Evolutionary conservation across 805 yeast species (phyloP).

Genomic region (Candida argentea): DNA sequence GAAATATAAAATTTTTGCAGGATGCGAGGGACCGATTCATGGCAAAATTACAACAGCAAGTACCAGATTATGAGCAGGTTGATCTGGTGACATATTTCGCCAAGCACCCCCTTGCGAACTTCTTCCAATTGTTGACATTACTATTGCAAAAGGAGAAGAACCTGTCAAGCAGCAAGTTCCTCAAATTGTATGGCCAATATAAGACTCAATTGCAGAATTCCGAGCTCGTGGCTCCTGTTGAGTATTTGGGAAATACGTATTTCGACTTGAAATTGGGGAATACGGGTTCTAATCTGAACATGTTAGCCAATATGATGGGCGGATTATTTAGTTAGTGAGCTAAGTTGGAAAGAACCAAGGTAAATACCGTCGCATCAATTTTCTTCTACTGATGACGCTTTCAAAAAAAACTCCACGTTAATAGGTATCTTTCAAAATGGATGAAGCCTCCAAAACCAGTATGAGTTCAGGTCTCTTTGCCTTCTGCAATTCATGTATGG

Average conservation of each 20-base stretch:
- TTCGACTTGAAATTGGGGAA: constrained; percentile 45
- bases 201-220: constrained; percentile 19
- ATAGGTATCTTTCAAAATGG: constrained; percentile 30
- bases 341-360: not conserved
- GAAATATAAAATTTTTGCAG: constrained; percentile 52
- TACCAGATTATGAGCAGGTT: constrained; percentile 5
- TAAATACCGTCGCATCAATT: no score
- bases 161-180: constrained; percentile 33
- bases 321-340: constrained; percentile 21
- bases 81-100: constrained; percentile 25
- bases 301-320: constrained; percentile 58
- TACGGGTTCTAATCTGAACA: constrained; percentile 28
- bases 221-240: constrained; percentile 37
- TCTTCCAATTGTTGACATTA: constrained; percentile 54
- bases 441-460: constrained; percentile 50
- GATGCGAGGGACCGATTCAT: constrained; percentile 18
- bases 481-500: constrained; percentile 45
- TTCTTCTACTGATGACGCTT: not conserved
- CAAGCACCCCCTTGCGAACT: constrained; percentile 43
- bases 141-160: constrained; percentile 43
- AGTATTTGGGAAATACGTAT: constrained; percentile 49
- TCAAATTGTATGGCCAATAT: constrained; percentile 44
- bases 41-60: constrained; percentile 5
- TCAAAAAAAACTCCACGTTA: not conserved
- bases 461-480: constrained; percentile 61